Base-by-base conservation (phyloP, 352 stramenopile genomes). In the Chrysophaeum taylorii region DNA sequence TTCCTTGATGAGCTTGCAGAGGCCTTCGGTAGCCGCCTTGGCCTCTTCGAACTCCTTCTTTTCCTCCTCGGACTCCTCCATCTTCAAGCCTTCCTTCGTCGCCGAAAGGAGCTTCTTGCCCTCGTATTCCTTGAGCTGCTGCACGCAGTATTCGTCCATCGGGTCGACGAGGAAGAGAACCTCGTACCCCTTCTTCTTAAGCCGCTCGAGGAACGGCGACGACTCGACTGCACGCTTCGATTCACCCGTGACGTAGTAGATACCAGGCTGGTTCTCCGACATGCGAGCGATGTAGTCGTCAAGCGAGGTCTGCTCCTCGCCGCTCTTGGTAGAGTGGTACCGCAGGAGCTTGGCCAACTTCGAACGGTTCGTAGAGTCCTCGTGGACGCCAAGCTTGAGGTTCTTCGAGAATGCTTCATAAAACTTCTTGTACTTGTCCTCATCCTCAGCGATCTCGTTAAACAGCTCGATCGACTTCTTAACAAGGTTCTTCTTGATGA, bases 1-100 rank as follows among this genome's bases (percentile, higher is more conserved):
- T 79, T 99, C 94, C 89, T 99, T 99, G 79, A 99, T 98, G 60
- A 99, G 84, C 87, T 98, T 98, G 91, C 93, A 98, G 50, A 99
- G 80, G 62, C 89, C 91, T 68, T 97, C 92, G 18, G 91, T 94
- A 76, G 95, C 95, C 41, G 89, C 90, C 90, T 99, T 98, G 18
- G 94, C 94, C 80, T 98, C 96, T 80, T 99, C 93, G 76, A 98
- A 97, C 64, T 86, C 80, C 84, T 98, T 97, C 92, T 98, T 98
- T 84, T 98, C 93, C 35, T 98, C 93, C 69, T 97, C 92, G 9
- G 79, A 87, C 80, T 98, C 92, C 68, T 92, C 86, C 79, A 98
- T 92, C 79, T 96, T 92, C 62, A 98, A 86, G 69, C 93, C 93
- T 77, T 98, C 94, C 81, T 89, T 89, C 68, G 94, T 98, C 37